A percentile compares a stretch with the other conserved stretches of the same genome.
Conservation (phyloP, 768 basidiomycete species). For the Ephemerocybe angulata region DNA sequence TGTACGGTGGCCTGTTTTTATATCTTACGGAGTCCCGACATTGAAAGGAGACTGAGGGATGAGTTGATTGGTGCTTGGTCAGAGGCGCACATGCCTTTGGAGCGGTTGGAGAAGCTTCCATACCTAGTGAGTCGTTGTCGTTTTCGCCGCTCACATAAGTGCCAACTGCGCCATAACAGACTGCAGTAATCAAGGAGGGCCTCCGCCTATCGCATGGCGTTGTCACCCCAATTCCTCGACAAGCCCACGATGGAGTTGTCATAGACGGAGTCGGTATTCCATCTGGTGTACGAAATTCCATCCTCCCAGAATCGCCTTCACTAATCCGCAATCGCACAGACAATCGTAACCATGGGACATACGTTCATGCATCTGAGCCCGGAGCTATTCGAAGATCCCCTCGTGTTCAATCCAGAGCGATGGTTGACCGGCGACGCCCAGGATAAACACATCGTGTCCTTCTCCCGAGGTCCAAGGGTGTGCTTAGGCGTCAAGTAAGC, state of each 20-base stretch:
- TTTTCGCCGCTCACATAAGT: not conserved
- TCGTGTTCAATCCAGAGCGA: slow-evolving; percentile 37
- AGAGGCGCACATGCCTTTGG: not conserved
- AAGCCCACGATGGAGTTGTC: slow-evolving; percentile 28
- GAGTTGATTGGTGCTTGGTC: not conserved
- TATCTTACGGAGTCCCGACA: slow-evolving; percentile 23
- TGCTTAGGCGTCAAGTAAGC: slow-evolving; percentile 22
- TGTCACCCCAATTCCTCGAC: slow-evolving; percentile 34
- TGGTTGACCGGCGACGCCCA: slow-evolving; percentile 36
- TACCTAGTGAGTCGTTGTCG: not conserved
- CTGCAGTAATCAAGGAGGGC: slow-evolving; percentile 45
- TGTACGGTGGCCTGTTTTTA: slow-evolving; percentile 35
- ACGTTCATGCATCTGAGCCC: slow-evolving; percentile 37
- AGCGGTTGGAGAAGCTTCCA: not conserved
- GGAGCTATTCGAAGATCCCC: slow-evolving; percentile 38
- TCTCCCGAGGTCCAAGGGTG: slow-evolving; percentile 43
- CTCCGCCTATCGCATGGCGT: slow-evolving; percentile 39
- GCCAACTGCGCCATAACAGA: slow-evolving; percentile 23
- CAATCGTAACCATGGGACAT: slow-evolving; percentile 38
- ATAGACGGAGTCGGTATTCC: not conserved
- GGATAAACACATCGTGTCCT: slow-evolving; percentile 41
- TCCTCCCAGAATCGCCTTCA: not conserved
- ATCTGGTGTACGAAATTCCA: not conserved
- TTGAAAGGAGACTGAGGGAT: not conserved
- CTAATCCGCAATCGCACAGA: slow-evolving; percentile 20